Base-by-base conservation (phyloP, 768 basidiomycete species). In the Lactarius indigo region DNA sequence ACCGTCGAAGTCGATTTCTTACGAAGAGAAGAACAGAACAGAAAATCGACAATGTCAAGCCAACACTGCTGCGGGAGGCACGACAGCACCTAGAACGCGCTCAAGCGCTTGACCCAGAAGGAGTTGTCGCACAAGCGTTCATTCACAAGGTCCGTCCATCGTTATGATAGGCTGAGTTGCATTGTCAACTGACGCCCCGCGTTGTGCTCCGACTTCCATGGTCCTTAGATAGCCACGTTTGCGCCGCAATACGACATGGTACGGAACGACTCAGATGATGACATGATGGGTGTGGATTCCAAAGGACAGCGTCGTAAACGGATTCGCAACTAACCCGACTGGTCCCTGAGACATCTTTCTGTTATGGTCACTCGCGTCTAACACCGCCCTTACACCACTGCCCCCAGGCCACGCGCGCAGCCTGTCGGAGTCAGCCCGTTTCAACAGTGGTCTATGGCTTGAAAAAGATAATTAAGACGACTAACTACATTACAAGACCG, bases 61-160 rank as follows among this genome's bases (percentile, higher is more conserved):
- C 71, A 7, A 71, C 68, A 59, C 71, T 82, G 57, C 64, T 87
- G 1, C 79, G 84, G 66, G 79, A 87, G 65, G 85, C 91, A 47
- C 85, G 84, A 72, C 78, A 83, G 17, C 87, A 89, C 74, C 79
- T 93, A 30, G 85, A 88, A 70, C 87, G 86, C 55, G 86, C 88
- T 47, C 81, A 79, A 69, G 72, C 75, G 4, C 74, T 92, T 42
- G 89, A 92, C 71, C 82, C 85, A 9, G 78, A 81, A 26, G 88
- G 87, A 61, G 70, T 73, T 15, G 79, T 90, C 1, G 82, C 85
- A 9, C 76, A 78, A 56, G 77, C 77, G 1, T 87, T 90, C 71
- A 74, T 90, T 13, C 72, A 76, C 41, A 84, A 85, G 80, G 91
- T 82, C 71, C 59, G 74, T 54, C 39, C 13, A 28, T 37, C 20